Base-by-base conservation (phyloP, 495 filamentous ascomycete genomes). In the Mycothermus thermophilus region DNA sequence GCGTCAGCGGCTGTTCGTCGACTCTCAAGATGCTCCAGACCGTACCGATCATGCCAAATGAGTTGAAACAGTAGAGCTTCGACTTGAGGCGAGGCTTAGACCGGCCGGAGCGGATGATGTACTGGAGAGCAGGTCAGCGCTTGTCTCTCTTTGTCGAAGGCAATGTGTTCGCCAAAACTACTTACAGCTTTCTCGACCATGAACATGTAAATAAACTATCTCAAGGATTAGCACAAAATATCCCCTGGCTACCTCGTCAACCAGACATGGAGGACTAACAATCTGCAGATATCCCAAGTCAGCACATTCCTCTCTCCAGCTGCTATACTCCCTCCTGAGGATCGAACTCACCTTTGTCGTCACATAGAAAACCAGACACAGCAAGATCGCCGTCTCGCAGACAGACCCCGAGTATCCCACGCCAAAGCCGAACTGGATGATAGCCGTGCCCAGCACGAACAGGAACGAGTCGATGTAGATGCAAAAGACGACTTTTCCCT, bases 151-250 rank as follows among this genome's bases (percentile, higher is more conserved):
- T n/a, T n/a, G n/a, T n/a, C n/a, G n/a, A n/a, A n/a, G n/a, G n/a
- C n/a, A n/a, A n/a, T n/a, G n/a, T n/a, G n/a, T n/a, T n/a, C n/a
- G n/a, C n/a, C n/a, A n/a, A n/a, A n/a, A n/a, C n/a, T 1, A 37
- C 64, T 35, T 55, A 71, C 69, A 20, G 57, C 63, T 47, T 69
- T 69, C 44, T 71, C 69, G 0, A 67, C 65, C 14, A 69, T 44
- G 35, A 71, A 71, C 23, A 60, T 41, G 48, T 73, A 73, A 19
- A 71, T 64, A 20, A 71, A 44, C 65, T 69, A 30, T 3, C 14
- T n/a, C n/a, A 2, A 2, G 21, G 11, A 19, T 19, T 23, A 34
- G 25, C 4, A 27, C 41, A 9, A 48, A 43, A 32, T 40, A 31
- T 32, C 10, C 13, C 11, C 0, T 9, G 4, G 8, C 13, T 13